These are phyloP conservation scores for Pisolithus tinctorius DNA, from an alignment of 768 basidiomycete species.

Conservation along the genomic window DNA sequence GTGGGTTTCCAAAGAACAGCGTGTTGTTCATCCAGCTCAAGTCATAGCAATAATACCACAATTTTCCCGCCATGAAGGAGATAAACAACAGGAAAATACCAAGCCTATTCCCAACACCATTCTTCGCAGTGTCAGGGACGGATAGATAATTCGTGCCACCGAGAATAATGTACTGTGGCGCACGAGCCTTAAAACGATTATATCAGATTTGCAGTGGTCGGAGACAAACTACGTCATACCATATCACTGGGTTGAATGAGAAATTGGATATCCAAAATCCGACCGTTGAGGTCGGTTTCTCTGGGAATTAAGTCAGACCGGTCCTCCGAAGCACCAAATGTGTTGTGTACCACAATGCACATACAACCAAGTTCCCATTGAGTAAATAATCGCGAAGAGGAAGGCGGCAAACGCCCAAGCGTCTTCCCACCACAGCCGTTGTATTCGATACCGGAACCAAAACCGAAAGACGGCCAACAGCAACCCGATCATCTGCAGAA, in stretches of 20 bases:
- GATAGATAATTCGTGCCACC: conserved; percentile 14
- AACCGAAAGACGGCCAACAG: conserved; percentile 12
- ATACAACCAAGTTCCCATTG: conserved; percentile 8
- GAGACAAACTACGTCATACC: conserved; percentile 5
- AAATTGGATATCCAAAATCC: conserved; percentile 10
- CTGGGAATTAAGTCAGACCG: background rate
- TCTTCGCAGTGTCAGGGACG: conserved; percentile 4
- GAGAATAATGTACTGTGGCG: conserved; percentile 18
- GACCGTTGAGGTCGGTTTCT: background rate
- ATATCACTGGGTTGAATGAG: conserved; percentile 6
- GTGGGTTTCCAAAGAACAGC: conserved; percentile 4
- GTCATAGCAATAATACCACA: conserved; percentile 10
- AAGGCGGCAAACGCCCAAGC: conserved; percentile 9
- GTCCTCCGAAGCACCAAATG: background rate
- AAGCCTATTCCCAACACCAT: conserved; percentile 7
- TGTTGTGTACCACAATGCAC: conserved; percentile 2
- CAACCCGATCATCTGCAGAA: conserved; percentile 9
- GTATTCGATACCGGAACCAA: conserved; percentile 11
- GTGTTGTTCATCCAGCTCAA: conserved; percentile 5
- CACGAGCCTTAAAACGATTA: conserved; percentile 10
- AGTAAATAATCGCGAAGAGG: conserved; percentile 8
- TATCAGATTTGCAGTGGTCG: background rate
- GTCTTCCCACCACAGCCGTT: conserved; percentile 12
- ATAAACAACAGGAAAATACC: conserved; percentile 9
- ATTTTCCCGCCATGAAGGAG: conserved; percentile 1